These are phyloP conservation scores for Dictyostelium intermedium DNA, from an alignment of 78 protist genomes.

Conservation along the genomic window DNA sequence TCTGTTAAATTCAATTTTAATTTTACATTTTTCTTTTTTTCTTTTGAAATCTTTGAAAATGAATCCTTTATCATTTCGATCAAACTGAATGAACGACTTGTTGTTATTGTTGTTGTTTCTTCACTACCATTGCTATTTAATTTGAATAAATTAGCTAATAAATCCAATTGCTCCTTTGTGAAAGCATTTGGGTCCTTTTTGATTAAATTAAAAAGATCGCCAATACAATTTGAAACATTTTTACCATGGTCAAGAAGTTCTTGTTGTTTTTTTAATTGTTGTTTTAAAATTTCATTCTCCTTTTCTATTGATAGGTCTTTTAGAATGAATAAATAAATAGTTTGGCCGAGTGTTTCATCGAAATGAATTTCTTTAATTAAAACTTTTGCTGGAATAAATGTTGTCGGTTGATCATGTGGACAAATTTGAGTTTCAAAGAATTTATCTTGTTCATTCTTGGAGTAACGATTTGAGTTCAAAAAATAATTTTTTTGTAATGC, in stretches of 20 bases:
- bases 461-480: background rate
- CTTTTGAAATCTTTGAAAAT: background rate
- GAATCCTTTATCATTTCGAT: background rate
- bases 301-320: background rate
- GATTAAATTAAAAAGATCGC: background rate
- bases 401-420: background rate
- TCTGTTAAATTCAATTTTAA: background rate
- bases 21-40: background rate
- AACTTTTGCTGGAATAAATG: background rate
- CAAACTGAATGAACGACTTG: background rate
- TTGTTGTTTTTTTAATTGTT: background rate
- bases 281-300: background rate
- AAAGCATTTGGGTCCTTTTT: background rate
- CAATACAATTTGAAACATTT: background rate
- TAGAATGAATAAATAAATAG: background rate
- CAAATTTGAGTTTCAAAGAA: background rate
- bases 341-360: background rate
- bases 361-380: constrained; percentile 9
- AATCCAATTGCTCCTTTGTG: background rate
- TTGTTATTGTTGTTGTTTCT: background rate
- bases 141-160: background rate
- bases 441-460: background rate
- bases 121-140: background rate
- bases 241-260: background rate
- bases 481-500: background rate